Conservation (phyloP, 208 protist species). For the Leishmania braziliensis region DNA sequence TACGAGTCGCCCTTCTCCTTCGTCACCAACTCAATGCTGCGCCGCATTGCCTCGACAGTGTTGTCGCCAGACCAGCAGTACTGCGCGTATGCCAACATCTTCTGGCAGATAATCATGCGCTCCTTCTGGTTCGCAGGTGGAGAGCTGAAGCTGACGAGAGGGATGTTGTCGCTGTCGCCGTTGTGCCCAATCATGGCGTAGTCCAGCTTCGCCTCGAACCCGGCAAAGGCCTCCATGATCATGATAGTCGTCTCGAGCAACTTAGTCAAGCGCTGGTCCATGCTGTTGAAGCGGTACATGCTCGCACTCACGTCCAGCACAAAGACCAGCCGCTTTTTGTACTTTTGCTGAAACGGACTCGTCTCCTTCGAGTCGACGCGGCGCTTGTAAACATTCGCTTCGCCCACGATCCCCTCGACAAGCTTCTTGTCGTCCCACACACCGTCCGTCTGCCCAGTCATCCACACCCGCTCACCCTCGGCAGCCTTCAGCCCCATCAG, state of each 20-base stretch:
- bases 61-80: constrained; percentile 94
- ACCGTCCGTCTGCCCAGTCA: constrained; percentile 87
- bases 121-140: constrained; percentile 75
- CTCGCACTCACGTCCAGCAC: constrained; percentile 91
- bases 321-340: constrained; percentile 91
- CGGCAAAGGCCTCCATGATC: constrained; percentile 92
- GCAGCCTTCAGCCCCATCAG: constrained; percentile 80
- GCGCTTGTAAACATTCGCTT: constrained; percentile 91
- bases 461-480: constrained; percentile 86
- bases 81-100: constrained; percentile 93
- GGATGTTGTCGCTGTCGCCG: constrained; percentile 83
- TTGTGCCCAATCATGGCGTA: constrained; percentile 92
- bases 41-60: constrained; percentile 86
- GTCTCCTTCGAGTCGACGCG: constrained; percentile 80
- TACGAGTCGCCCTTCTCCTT: constrained; percentile 88
- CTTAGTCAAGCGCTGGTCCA: constrained; percentile 87
- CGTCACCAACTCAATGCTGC: constrained; percentile 72
- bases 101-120: constrained; percentile 81
- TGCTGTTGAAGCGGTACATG: constrained; percentile 95
- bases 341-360: constrained; percentile 55
- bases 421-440: constrained; percentile 93
- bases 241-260: constrained; percentile 89
- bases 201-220: constrained; percentile 87
- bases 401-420: constrained; percentile 92
- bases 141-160: constrained; percentile 72